Conservation (phyloP, 495 filamentous ascomycete species). For the Venustampulla echinocandica region DNA sequence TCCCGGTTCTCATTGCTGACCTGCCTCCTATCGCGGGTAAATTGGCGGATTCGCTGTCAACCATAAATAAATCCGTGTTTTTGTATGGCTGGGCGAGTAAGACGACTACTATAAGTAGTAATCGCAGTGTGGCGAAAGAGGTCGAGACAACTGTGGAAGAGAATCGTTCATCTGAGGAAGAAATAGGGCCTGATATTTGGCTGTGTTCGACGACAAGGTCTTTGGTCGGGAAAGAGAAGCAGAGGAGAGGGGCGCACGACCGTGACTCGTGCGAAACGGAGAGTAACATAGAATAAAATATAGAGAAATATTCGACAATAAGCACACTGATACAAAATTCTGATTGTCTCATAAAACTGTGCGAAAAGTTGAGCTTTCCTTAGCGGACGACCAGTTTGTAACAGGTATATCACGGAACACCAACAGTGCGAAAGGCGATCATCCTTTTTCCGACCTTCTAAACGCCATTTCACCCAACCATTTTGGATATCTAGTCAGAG, state of each 20-base stretch:
- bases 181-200: conserved; percentile 51
- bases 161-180: conserved; percentile 20
- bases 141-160: conserved; percentile 47
- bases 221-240: conserved; percentile 48
- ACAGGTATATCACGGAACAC: no score
- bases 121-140: conserved; percentile 53
- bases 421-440: no score
- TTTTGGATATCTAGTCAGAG: conserved; percentile 1
- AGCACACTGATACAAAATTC: no score
- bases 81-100: conserved; percentile 57
- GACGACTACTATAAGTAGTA: conserved; percentile 58
- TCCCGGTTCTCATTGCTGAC: conserved; percentile 3
- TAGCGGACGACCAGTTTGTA: no score
- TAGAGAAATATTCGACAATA: no score
- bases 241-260: conserved; percentile 8
- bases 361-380: no score
- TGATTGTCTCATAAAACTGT: no score
- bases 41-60: conserved; percentile 39
- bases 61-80: conserved; percentile 61
- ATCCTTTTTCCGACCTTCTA: neutral
- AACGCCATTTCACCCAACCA: neutral
- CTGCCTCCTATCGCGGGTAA: conserved; percentile 15
- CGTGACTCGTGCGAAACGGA: neutral
- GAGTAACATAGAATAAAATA: no score
- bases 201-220: conserved; percentile 52